Base-by-base conservation (phyloP, 352 stramenopile genomes). In the Globisporangium acanthophoron region DNA sequence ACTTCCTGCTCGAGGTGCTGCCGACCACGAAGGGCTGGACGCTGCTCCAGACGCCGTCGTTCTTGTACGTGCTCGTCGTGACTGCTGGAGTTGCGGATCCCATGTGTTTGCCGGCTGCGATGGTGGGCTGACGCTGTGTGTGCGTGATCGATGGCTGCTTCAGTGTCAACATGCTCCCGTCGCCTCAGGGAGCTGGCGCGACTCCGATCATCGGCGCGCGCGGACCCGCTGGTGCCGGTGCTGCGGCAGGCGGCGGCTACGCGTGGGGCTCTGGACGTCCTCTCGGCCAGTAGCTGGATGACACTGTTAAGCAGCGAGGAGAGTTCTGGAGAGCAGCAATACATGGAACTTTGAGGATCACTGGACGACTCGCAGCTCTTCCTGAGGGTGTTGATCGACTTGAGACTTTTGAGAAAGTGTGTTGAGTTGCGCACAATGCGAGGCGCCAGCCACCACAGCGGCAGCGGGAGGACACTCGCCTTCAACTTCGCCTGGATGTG, bases 1-100 rank as follows among this genome's bases (percentile, higher is more conserved):
- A 96, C 70, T 96, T 96, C 51, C 50, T 95, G 51, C 67, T 95
- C 48, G 88, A 96, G 65, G 84, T 95, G 55, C 70, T 95, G 35
- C 88, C 88, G 16, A 73, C 79, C 46, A 92, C 82, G 33, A 93
- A 95, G 65, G 84, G 85, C 27, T 92, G 83, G 82, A 90, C 81
- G 54, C 56, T 94, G 46, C 62, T 95, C 62, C 78, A 94, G 64
- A 95, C 86, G 15, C 86, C 86, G 6, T 64, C 72, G 39, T 68
- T 94, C 55, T 92, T 95, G 86, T 95, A 83, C 60, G 79, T 80
- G 45, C 20, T 54, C 15, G 49, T 3, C 46, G 4, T 24, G 31
- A 3, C 52, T 51, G 8, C 6, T 52, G 40, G 46, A 41, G 47
- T 50, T 31, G 41, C 4, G 16, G 21, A 52, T 73, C 12, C n/a